Evolutionary conservation across 108 stramenopile species (phyloP), one percentile per base, ranked within the genome.

Genomic region (Nitzschia sp.): DNA sequence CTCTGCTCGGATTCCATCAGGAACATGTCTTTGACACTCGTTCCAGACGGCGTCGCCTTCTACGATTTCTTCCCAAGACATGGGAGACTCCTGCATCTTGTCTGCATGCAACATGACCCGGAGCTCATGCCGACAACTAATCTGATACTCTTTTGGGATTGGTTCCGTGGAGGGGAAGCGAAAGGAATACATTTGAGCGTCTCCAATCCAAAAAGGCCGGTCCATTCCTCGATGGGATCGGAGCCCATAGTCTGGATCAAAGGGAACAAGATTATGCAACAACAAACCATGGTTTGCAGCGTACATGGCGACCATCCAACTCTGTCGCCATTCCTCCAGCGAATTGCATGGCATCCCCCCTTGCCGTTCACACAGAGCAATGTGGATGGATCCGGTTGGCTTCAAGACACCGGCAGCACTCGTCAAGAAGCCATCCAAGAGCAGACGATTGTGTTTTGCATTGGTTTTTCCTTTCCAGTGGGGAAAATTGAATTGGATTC

Each of bases 381-480:
- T 72, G 29, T 82, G 77, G 38, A 92, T 90, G 82, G 89, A 82
- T 12, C 91, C 88, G n/a, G 55, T n/a, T 76, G 70, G 44, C 19
- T 57, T 25, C 3, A 90, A 41, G 14, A 84, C 78, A 40, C 63
- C 17, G 21, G 54, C 53, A 10, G 88, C 86, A 76, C 86, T 88
- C 21, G 66, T 56, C 40, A 92, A 64, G 53, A 92, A 92, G 9
- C 74, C 73, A 53, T 65, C 63, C 37, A 92, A 39, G 6, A 92
- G 53, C 63, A 81, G 41, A 63, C 91, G 81, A 63, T 92, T 92
- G 64, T 80, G 65, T 53, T 83, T 65, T 52, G 82, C 69, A 52
- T 92, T 92, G 7, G 87, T 70, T 77, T 92, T 92, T 38, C 91
- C 91, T 44, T 73, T 68, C 91, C 91, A 92, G 73, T 92, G 91